Base-by-base conservation (phyloP, 805 yeast species). In the Sugiyamaella americana region DNA sequence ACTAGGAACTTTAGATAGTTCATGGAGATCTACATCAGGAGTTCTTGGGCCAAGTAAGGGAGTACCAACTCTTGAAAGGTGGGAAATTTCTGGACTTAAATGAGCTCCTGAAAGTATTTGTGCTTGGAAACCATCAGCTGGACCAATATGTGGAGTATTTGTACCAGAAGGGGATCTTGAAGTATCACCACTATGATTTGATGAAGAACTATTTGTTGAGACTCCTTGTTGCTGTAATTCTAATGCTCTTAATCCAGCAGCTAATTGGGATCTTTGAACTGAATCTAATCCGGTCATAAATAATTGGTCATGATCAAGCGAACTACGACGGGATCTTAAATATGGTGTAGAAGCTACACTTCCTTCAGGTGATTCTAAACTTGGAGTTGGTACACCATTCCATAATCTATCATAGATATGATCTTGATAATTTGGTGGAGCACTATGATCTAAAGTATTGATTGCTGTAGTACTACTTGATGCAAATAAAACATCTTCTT, bases 351-450 rank as follows among this genome's bases (percentile, higher is more conserved):
- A 58, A 1, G 64, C 57, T 2, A 70, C 72, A 48, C 66, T 57
- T n/a, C 60, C 59, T 19, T 58, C 43, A 6, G 74, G 71, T 0
- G 72, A 61, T 35, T 65, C 66, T 37, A 62, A 49, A 13, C 54
- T 54, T 1, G 72, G 66, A 8, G 66, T 60, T 74, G 71, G 61
- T 3, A 76, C 67, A 48, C 79, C 87, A 37, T 74, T 70, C 85
- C 86, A 86, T 20, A 87, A 63, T 49, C 83, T 67, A 64, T 87
- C 96, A 64, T 82, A 84, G 36, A 85, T 75, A 63, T 85, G 93
- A 46, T 74, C 76, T 49, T 79, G 87, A 60, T 87, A 87, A 51
- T 82, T 74, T 18, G 96, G 95, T 1, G 95, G 95, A 0, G 94
- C 89, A 68, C 78, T 72, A 40, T 78, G 59, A 40, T 67, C 46